Percentiles rank a stretch among this genome's conserved stretches.
These are phyloP conservation scores for Aspergillus neotritici DNA, from an alignment of 2,329 filamentous ascomycete genomes.

Conservation along the genomic window DNA sequence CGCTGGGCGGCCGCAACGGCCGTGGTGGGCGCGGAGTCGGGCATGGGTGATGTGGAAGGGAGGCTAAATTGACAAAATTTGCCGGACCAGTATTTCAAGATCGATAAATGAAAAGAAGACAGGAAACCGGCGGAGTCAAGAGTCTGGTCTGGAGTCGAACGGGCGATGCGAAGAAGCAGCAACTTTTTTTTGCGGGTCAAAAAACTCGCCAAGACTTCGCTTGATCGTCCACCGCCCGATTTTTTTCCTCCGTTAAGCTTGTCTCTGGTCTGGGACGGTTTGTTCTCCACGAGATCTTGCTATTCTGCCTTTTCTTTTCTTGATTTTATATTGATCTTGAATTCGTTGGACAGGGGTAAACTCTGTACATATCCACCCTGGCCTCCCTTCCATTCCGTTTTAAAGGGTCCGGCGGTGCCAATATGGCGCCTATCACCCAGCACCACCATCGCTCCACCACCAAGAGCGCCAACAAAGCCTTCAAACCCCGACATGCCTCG, in stretches of 20 bases:
- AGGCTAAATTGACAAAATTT: no score
- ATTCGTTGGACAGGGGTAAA: constrained; percentile 3
- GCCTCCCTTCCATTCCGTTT: constrained; percentile 74
- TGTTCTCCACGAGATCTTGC: constrained; percentile 1
- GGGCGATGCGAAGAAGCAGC: not conserved
- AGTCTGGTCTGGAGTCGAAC: constrained; percentile 3
- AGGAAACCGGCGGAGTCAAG: not conserved
- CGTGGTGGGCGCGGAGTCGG: constrained; percentile 23
- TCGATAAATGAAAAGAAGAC: constrained; percentile 3
- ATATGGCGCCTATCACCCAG: constrained; percentile 64
- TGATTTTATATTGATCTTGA: constrained; percentile 8
- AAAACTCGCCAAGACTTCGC: constrained; percentile 12
- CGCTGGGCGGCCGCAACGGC: constrained; percentile 29
- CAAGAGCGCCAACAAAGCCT: constrained; percentile 80
- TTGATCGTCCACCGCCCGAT: constrained; percentile 31
- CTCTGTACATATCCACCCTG: constrained; percentile 17
- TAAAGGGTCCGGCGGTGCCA: constrained; percentile 61
- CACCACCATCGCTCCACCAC: constrained; percentile 90
- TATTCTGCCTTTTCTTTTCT: constrained; percentile 8
- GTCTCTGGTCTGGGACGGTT: constrained; percentile 9
- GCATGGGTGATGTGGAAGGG: constrained; percentile 18
- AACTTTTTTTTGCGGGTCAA: constrained; percentile 13
- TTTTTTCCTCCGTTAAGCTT: constrained; percentile 21
- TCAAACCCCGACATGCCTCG: constrained; percentile 85
- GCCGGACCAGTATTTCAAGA: not conserved